Base-by-base conservation (phyloP, 208 protist genomes). In the Wallacemonas sp. region DNA sequence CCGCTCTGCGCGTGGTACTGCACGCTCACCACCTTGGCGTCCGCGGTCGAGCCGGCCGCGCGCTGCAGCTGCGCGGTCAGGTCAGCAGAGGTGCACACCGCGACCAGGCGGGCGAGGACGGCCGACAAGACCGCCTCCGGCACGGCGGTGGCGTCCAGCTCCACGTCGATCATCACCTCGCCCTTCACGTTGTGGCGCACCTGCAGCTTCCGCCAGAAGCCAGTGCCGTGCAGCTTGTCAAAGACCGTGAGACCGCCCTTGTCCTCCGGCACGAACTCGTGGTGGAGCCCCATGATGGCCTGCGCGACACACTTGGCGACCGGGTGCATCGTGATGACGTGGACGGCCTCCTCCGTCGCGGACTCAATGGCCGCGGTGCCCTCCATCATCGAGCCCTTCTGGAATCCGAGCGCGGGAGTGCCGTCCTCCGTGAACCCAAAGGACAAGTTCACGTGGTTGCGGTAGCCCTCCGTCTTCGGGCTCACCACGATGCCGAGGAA, bases 361-460 rank as follows among this genome's bases (percentile, higher is more conserved):
- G 82, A 84, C 33, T 85, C 68, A 42, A 96, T 81, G 33, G 75
- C 70, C 7, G 81, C 77, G 4, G 61, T 84, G 32, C 90, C 92
- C 20, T 92, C 92, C 26, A 95, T 65, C 65, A 93, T 71, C 3
- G 88, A 64, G 50, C 89, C 93, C 26, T 79, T 82, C n/a, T 81
- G 46, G 57, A 92, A 93, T 23, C 85, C 85, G 57, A 92, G 69
- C 14, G 79, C 72, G 1, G 87, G 76, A 18, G 61, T 71, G 23
- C 91, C 88, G 32, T 69, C 46, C 0, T 72, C 70, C 46, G 77
- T 72, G 38, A 66, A 71, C n/a, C 95, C 96, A 68, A 95, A 94
- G 22, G 91, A 89, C 22, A 98, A 78, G 59, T 95, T 83, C 25
- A 89, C 82, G 76, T 98, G 97, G 57, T 98, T 98, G 52, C 96